Conservation (phyloP, 192 early-diverging fungal genomes). For the Kappamyces sp. region DNA sequence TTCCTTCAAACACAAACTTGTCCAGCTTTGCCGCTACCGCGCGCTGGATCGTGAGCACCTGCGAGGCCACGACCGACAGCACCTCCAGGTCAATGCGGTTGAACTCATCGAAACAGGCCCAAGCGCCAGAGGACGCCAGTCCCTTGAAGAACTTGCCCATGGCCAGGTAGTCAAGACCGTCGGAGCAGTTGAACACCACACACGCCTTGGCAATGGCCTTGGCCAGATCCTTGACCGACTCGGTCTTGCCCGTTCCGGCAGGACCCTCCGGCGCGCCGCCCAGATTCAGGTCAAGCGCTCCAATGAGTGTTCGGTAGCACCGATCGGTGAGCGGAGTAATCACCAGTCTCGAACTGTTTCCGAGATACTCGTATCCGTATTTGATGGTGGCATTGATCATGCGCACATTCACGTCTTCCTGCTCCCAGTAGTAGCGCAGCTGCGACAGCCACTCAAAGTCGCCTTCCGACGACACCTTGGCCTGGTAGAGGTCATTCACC, state of each 20-base stretch:
- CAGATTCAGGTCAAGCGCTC: slow-evolving; percentile 53
- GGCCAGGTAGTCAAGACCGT: slow-evolving; percentile 59
- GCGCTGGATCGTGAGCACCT: slow-evolving; percentile 53
- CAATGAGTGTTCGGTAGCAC: slow-evolving; percentile 61
- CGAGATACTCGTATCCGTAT: slow-evolving; percentile 57
- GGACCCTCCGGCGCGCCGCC: slow-evolving; percentile 58
- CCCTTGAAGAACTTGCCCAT: slow-evolving; percentile 65
- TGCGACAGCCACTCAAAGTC: slow-evolving; percentile 61
- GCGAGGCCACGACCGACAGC: slow-evolving; percentile 56
- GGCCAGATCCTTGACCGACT: slow-evolving; percentile 55
- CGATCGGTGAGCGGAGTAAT: slow-evolving; percentile 57
- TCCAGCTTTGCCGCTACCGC: slow-evolving; percentile 51
- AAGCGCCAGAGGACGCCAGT: slow-evolving; percentile 52
- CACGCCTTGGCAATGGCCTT: slow-evolving; percentile 57
- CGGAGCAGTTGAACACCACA: slow-evolving; percentile 62
- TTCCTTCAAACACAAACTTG: slow-evolving; percentile 62
- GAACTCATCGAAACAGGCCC: slow-evolving; percentile 62
- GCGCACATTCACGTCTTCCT: slow-evolving; percentile 48
- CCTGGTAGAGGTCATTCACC: slow-evolving; percentile 41
- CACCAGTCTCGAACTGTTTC: slow-evolving; percentile 48
- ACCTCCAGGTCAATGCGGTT: slow-evolving; percentile 61
- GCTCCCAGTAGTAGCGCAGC: slow-evolving; percentile 58
- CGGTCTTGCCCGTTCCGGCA: slow-evolving; percentile 58
- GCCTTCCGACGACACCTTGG: slow-evolving; percentile 34
- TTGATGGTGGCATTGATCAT: slow-evolving; percentile 59